Conservation (phyloP, 371 early-diverging fungal genomes). For the Thermomucor indicae-seudaticae region DNA sequence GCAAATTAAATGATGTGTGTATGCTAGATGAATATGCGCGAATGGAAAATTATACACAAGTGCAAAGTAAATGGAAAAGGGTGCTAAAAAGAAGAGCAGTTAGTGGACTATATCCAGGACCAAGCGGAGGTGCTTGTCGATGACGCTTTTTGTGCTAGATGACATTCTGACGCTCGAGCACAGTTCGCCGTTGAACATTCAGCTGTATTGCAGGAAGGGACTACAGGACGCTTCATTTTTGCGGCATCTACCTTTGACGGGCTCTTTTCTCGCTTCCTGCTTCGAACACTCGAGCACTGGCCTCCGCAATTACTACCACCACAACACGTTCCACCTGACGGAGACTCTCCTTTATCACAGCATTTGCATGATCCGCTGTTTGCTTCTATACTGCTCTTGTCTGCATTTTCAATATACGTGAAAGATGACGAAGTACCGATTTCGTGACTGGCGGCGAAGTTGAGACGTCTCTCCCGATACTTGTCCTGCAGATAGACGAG, state of each 20-base stretch:
- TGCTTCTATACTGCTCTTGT: not conserved
- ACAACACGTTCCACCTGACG: conserved; percentile 7
- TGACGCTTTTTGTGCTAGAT: not conserved
- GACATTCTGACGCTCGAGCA: conserved; percentile 13
- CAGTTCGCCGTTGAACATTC: conserved; percentile 10
- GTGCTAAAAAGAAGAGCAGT: too few species aligned
- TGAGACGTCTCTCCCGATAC: not conserved
- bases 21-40: too few species aligned
- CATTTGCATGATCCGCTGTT: not conserved
- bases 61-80: not conserved
- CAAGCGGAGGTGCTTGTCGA: too few species aligned
- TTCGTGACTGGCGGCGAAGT: not conserved
- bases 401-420: not conserved
- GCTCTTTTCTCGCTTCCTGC: conserved; percentile 1
- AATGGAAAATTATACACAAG: too few species aligned
- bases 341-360: not conserved
- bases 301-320: not conserved
- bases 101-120: too few species aligned
- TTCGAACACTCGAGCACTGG: conserved; percentile 4
- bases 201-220: conserved; percentile 1
- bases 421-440: not conserved
- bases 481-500: conserved; percentile 20
- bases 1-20: too few species aligned
- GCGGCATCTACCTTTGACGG: not conserved
- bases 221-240: not conserved